Conservation (phyloP, 768 basidiomycete species). For the Exidia glandulosa region DNA sequence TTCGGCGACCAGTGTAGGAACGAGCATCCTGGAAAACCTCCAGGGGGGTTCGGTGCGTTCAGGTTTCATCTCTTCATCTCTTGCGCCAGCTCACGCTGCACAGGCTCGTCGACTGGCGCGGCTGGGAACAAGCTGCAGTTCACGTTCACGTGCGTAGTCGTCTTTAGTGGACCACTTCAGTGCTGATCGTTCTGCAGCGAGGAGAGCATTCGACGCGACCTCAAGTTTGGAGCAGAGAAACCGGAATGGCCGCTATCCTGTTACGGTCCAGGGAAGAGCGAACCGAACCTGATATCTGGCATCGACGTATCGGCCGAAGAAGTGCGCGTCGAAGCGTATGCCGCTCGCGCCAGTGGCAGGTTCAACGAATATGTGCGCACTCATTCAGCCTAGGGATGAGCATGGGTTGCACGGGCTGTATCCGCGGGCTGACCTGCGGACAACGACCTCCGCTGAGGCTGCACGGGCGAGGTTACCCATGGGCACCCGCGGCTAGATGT, state of each 20-base stretch:
- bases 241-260: conserved; percentile 73
- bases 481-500: no score
- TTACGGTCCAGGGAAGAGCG: conserved; percentile 67
- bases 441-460: no score
- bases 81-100: conserved; percentile 6
- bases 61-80: conserved; percentile 5
- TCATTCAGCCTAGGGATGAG: no score
- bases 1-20: conserved; percentile 57
- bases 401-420: background rate
- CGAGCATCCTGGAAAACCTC: conserved; percentile 43
- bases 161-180: background rate
- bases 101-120: background rate
- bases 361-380: conserved; percentile 56
- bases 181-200: conserved; percentile 27
- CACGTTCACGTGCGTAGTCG: conserved; percentile 29
- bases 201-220: conserved; percentile 53
- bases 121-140: conserved; percentile 11
- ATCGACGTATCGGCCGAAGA: conserved; percentile 75
- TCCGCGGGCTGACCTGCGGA: no score
- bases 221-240: conserved; percentile 49
- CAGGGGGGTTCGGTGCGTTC: conserved; percentile 39
- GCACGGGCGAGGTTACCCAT: no score
- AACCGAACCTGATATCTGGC: conserved; percentile 51
- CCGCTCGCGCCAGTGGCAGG: conserved; percentile 43
- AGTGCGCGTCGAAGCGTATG: conserved; percentile 51